Evolutionary conservation across 257 asterid genomes (phyloP).

Genomic region (Fraxinus pennsylvanica): DNA sequence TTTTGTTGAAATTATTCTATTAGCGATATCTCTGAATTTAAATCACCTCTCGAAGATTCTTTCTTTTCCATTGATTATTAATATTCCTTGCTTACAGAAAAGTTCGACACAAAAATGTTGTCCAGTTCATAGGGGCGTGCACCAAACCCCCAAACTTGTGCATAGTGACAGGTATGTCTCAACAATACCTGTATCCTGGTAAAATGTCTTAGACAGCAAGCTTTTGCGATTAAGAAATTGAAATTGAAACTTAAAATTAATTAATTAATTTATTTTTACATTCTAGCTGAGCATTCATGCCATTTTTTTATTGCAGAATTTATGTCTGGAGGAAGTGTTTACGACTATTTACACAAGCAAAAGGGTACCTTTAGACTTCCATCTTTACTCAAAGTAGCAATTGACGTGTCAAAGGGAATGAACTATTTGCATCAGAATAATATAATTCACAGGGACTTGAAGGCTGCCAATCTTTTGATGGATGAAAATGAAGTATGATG

Average conservation of each 20-base stretch:
- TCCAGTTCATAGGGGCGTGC: constrained; percentile 97
- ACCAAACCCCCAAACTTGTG: constrained; percentile 91
- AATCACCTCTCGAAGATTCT: not conserved
- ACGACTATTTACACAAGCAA: constrained; percentile 91
- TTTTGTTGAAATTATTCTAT: constrained; percentile 2
- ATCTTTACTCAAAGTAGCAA: constrained; percentile 81
- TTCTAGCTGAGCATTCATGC: constrained; percentile 16
- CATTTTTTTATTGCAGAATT: constrained; percentile 54
- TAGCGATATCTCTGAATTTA: not conserved
- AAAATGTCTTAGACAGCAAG: constrained; percentile 11
- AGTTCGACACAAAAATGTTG: constrained; percentile 95
- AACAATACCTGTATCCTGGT: constrained; percentile 9
- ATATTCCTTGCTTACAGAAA: constrained; percentile 62
- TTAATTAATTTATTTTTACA: not conserved
- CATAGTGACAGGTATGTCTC: constrained; percentile 80
- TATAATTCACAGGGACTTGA: constrained; percentile 93
- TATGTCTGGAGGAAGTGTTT: constrained; percentile 98
- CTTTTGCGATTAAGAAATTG: not conserved
- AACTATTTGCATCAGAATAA: constrained; percentile 96
- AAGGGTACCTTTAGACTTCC: constrained; percentile 93
- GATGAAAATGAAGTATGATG: constrained; percentile 84
- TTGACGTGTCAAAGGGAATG: constrained; percentile 97
- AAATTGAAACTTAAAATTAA: not conserved
- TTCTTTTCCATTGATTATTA: constrained; percentile 7
- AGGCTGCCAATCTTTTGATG: constrained; percentile 97